Percentiles rank a stretch among this genome's conserved stretches.
These are phyloP conservation scores for Besnoitia besnoiti DNA, from an alignment of 169 alveolate genomes.

Conservation along the genomic window DNA sequence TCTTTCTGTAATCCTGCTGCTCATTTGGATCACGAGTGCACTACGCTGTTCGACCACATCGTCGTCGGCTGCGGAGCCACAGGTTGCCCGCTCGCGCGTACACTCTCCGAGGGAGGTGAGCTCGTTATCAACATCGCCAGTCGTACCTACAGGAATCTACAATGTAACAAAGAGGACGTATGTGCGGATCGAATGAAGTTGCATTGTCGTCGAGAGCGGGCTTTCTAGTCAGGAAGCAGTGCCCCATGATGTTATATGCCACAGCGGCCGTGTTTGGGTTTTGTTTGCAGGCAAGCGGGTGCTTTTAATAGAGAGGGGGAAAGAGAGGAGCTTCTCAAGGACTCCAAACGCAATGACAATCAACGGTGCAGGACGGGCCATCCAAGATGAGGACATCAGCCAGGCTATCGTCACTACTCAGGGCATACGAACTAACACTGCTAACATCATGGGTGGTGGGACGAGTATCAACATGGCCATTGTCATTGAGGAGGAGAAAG, in stretches of 20 bases:
- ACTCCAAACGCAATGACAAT: conserved; percentile 52
- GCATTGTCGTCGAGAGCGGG: not conserved
- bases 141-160: not conserved
- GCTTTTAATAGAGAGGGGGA: conserved; percentile 74
- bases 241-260: too few species aligned
- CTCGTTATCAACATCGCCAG: not conserved
- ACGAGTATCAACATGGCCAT: conserved; percentile 75
- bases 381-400: conserved; percentile 71
- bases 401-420: conserved; percentile 71
- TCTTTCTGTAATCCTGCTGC: not conserved
- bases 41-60: conserved; percentile 69
- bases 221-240: too few species aligned
- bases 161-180: not conserved
- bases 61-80: conserved; percentile 78
- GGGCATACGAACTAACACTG: conserved; percentile 76
- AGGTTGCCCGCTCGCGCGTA: conserved; percentile 78
- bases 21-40: not conserved
- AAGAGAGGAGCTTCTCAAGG: conserved; percentile 51
- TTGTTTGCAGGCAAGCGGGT: conserved; percentile 49
- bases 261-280: not conserved
- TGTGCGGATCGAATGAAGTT: not conserved
- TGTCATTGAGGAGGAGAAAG: conserved; percentile 68
- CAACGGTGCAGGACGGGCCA: conserved; percentile 71
- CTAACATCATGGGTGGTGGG: conserved; percentile 76
- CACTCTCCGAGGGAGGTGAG: conserved; percentile 73